A percentile compares a stretch with the other conserved stretches of the same genome.
These are phyloP conservation scores for Acer yangbiense DNA, from an alignment of 345 rosid species.

Conservation along the genomic window DNA sequence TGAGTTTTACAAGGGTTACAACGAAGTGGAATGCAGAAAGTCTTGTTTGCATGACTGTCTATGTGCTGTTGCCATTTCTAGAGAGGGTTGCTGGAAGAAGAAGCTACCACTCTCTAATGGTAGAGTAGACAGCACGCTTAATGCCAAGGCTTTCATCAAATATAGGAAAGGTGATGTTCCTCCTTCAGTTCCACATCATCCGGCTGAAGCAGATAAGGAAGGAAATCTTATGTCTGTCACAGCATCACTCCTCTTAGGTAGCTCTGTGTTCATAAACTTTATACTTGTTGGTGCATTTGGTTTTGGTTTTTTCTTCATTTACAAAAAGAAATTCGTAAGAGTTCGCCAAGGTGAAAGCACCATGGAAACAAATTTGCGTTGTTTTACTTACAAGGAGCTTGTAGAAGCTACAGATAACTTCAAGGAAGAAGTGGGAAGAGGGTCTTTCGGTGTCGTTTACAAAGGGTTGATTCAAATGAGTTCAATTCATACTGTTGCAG, in stretches of 20 bases:
- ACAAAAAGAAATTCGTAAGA: conserved; percentile 3
- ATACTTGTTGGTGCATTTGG: conserved; percentile 7
- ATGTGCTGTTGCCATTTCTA: not conserved
- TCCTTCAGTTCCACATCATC: not conserved
- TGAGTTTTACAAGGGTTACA: not conserved
- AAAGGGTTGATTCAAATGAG: conserved; percentile 22
- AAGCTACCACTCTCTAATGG: conserved; percentile 6
- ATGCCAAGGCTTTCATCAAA: conserved; percentile 3
- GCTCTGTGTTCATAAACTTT: conserved; percentile 29
- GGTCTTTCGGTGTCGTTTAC: conserved; percentile 34
- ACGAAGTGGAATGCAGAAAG: not conserved
- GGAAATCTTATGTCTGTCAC: not conserved
- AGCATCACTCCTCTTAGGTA: conserved; percentile 25
- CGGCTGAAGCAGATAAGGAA: not conserved
- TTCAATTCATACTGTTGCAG: conserved; percentile 23
- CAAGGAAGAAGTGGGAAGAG: conserved; percentile 35
- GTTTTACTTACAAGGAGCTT: conserved; percentile 26
- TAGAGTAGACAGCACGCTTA: not conserved
- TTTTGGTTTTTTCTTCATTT: conserved; percentile 18
- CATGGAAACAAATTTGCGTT: conserved; percentile 24
- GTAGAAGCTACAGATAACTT: conserved; percentile 28
- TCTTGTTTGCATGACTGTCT: conserved; percentile 8
- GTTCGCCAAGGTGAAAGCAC: not conserved
- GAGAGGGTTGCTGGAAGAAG: not conserved
- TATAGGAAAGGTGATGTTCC: conserved; percentile 14